These are phyloP conservation scores for Simplicillium sp. DNA, from an alignment of 2,329 filamentous ascomycete genomes.

Conservation along the genomic window DNA sequence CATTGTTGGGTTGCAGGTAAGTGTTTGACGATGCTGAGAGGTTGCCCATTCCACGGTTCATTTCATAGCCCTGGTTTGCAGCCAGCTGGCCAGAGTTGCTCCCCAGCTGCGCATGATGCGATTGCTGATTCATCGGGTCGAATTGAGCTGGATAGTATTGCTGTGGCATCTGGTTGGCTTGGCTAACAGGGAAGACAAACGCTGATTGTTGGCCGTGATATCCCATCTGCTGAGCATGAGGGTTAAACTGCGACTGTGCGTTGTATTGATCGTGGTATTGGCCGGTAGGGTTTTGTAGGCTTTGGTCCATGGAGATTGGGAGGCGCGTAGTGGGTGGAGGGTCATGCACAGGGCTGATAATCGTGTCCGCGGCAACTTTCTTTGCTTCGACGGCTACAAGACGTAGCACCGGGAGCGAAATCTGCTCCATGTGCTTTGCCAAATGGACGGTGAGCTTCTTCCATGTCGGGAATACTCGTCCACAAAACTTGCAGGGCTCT, in stretches of 20 bases:
- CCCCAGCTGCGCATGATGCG: constrained; percentile 3
- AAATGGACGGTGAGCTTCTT: constrained; percentile 92
- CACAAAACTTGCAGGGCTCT: constrained; percentile 82
- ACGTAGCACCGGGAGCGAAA: constrained; percentile 70
- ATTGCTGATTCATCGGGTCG: neutral
- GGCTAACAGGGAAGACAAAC: too few species aligned
- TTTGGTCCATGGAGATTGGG: too few species aligned
- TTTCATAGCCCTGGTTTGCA: neutral
- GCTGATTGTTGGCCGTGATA: too few species aligned
- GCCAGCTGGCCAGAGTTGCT: neutral
- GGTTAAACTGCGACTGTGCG: neutral
- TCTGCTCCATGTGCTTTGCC: constrained; percentile 89
- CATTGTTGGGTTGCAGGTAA: constrained; percentile 11
- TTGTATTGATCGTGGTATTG: too few species aligned
- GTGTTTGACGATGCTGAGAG: constrained; percentile 11
- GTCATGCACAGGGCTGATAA: constrained; percentile 59
- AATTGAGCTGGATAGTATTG: too few species aligned
- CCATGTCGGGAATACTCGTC: constrained; percentile 71
- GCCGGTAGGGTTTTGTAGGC: too few species aligned
- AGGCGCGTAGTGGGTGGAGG: constrained; percentile 24
- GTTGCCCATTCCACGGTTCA: constrained; percentile 9
- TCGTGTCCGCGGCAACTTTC: constrained; percentile 48
- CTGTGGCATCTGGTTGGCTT: too few species aligned
- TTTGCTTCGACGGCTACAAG: constrained; percentile 39
- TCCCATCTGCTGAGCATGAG: neutral